phyloP scores from a whole-genome alignment of 2,329 filamentous ascomycete species.

The Pseudopithomyces chartarum region DNA sequence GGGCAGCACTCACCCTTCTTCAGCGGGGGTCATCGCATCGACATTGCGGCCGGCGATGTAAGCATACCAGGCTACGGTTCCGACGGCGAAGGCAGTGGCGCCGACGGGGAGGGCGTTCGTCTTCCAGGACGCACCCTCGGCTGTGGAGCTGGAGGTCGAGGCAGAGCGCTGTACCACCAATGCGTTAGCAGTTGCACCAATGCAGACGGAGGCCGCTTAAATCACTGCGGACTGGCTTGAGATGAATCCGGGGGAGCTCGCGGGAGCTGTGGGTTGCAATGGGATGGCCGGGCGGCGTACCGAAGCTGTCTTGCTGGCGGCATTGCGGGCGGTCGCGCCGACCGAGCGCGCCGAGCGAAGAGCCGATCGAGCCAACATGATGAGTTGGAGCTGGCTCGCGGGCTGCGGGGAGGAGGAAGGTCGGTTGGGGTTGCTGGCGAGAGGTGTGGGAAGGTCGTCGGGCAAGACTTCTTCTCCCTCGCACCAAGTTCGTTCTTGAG shows the following conservation, averaged over 20 bases:
- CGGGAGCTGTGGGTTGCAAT: constrained; percentile 32
- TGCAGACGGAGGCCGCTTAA: constrained; percentile 24
- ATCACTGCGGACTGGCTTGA: constrained; percentile 13
- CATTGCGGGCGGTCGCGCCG: constrained; percentile 76
- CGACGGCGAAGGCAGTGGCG: constrained; percentile 84
- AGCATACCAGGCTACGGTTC: constrained; percentile 95
- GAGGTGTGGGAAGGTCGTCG: constrained; percentile 29
- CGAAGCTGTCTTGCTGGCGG: constrained; percentile 52
- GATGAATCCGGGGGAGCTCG: constrained; percentile 33
- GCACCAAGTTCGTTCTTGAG: constrained; percentile 20
- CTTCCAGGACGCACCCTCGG: constrained; percentile 73
- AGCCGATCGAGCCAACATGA: constrained; percentile 92
- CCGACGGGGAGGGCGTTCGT: constrained; percentile 85
- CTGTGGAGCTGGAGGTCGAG: constrained; percentile 72
- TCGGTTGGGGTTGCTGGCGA: constrained; percentile 42
- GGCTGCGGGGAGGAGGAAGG: constrained; percentile 37
- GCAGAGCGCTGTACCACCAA: constrained; percentile 57
- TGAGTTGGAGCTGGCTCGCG: constrained; percentile 52
- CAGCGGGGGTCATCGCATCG: constrained; percentile 87
- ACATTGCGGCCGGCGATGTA: constrained; percentile 90
- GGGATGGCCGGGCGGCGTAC: constrained; percentile 47
- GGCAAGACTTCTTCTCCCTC: constrained; percentile 11
- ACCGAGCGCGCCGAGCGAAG: constrained; percentile 87
- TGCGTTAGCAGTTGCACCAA: constrained; percentile 40
- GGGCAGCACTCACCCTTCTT: constrained; percentile 86